phyloP scores from a whole-genome alignment of 768 basidiomycete species.

The Mycena polygramma region DNA sequence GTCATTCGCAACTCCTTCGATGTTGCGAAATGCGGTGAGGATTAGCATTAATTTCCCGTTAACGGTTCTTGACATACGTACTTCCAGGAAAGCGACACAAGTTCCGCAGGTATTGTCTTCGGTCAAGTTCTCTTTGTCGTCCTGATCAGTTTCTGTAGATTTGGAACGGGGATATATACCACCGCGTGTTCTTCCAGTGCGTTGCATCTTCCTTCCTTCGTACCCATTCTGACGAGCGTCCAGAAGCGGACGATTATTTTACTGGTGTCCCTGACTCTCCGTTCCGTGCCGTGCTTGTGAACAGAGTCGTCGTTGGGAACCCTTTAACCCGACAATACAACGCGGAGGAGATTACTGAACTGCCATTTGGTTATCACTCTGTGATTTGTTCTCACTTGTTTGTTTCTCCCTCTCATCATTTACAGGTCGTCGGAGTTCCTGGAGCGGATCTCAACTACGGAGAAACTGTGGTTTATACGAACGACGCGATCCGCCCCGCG shows the following conservation, averaged over 20 bases:
- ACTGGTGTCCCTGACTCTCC: constrained; percentile 56
- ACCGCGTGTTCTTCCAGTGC: constrained; percentile 76
- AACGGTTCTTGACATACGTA: not conserved
- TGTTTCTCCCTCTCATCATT: not conserved
- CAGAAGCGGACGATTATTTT: constrained; percentile 79
- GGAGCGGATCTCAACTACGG: constrained; percentile 76
- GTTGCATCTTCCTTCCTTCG: constrained; percentile 33
- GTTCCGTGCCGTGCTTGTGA: constrained; percentile 67
- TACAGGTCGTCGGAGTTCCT: constrained; percentile 72
- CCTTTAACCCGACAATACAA: constrained; percentile 64
- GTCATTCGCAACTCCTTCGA: constrained; percentile 73
- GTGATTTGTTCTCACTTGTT: constrained; percentile 45
- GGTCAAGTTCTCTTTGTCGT: not conserved
- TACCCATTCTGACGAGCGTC: constrained; percentile 11
- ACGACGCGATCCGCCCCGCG: constrained; percentile 76
- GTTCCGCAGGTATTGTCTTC: constrained; percentile 58
- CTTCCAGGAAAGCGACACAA: constrained; percentile 66
- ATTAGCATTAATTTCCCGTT: not conserved
- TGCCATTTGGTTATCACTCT: constrained; percentile 74
- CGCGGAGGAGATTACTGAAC: constrained; percentile 59
- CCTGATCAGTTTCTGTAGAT: constrained; percentile 51
- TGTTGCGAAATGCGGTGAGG: constrained; percentile 68
- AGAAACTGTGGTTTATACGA: constrained; percentile 76
- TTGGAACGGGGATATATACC: constrained; percentile 79
- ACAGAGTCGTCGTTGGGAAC: constrained; percentile 75